These are phyloP conservation scores for Aegilops tauschii DNA, from an alignment of 176 grass and related monocot species.

Conservation along the genomic window DNA sequence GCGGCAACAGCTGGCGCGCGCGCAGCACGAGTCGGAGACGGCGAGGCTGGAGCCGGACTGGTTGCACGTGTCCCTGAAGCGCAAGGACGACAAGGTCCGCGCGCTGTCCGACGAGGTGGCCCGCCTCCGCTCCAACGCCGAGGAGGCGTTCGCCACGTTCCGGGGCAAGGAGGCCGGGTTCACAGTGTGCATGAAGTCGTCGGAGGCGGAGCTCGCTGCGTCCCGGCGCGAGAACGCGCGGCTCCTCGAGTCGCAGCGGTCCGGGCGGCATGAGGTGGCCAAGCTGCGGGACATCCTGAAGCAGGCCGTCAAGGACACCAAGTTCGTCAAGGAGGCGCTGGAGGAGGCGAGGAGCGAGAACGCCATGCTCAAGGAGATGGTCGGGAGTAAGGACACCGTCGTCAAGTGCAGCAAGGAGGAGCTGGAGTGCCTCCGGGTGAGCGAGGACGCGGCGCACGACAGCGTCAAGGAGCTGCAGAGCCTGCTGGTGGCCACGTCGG, in stretches of 20 bases:
- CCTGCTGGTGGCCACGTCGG: slow-evolving; percentile 59
- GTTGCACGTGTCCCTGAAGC: slow-evolving; percentile 36
- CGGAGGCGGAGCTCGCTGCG: slow-evolving; percentile 55
- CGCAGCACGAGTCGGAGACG: slow-evolving; percentile 55
- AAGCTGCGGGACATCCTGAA: slow-evolving; percentile 89
- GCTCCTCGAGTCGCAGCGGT: slow-evolving; percentile 47
- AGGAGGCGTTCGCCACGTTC: slow-evolving; percentile 62
- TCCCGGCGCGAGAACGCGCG: slow-evolving; percentile 48
- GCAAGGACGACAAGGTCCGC: slow-evolving; percentile 55
- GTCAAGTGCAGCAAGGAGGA: slow-evolving; percentile 55
- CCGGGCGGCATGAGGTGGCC: slow-evolving; percentile 60
- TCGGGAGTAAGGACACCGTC: slow-evolving; percentile 60
- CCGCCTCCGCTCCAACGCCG: slow-evolving; percentile 52
- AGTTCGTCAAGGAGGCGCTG: slow-evolving; percentile 65
- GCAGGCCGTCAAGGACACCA: slow-evolving; percentile 73
- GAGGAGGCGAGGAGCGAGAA: slow-evolving; percentile 65
- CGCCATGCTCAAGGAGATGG: slow-evolving; percentile 43
- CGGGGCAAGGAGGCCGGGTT: slow-evolving; percentile 73
- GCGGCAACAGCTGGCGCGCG: slow-evolving; percentile 39
- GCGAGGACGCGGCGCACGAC: slow-evolving; percentile 68
- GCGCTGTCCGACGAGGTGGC: slow-evolving; percentile 32
- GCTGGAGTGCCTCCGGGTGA: slow-evolving; percentile 61
- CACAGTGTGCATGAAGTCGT: slow-evolving; percentile 61
- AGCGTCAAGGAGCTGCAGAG: slow-evolving; percentile 76
- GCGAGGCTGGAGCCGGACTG: slow-evolving; percentile 50